Percentiles rank a stretch among this genome's conserved stretches.
Evolutionary conservation across 352 stramenopile genomes (phyloP).

Genomic region (Phytophthora vignae): DNA sequence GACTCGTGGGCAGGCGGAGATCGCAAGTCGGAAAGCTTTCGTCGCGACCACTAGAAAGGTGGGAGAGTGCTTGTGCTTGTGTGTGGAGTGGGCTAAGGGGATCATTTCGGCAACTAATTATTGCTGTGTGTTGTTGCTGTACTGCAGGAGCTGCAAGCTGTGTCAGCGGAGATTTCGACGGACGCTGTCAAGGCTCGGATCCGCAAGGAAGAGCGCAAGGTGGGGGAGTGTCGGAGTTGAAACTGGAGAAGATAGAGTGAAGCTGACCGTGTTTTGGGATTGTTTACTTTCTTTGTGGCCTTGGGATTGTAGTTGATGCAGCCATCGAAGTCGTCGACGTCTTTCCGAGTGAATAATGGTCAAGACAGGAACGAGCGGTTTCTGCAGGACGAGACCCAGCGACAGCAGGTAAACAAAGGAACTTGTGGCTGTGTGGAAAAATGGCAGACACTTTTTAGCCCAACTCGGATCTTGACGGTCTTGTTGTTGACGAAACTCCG

Average conservation of each 20-base stretch:
- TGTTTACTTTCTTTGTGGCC: too few species aligned
- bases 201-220: constrained; percentile 74
- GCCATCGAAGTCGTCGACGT: constrained; percentile 34
- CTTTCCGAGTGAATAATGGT: constrained; percentile 18
- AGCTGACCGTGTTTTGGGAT: not conserved
- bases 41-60: constrained; percentile 67
- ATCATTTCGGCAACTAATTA: not conserved
- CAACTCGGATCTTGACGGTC: not conserved
- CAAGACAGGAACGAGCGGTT: constrained; percentile 64
- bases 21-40: constrained; percentile 75
- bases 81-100: not conserved
- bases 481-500: not conserved
- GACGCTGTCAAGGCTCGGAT: constrained; percentile 66
- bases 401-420: constrained; percentile 48
- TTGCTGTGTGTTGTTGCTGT: not conserved
- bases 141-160: constrained; percentile 48
- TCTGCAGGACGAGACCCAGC: constrained; percentile 62
- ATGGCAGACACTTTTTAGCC: not conserved
- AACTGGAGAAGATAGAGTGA: not conserved
- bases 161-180: constrained; percentile 65
- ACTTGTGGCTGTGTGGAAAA: not conserved
- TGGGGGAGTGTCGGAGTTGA: constrained; percentile 16
- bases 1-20: constrained; percentile 46
- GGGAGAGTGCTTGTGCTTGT: not conserved
- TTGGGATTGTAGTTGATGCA: constrained; percentile 47